These are phyloP conservation scores for Murraya koenigii DNA, from an alignment of 345 rosid species.

Conservation along the genomic window DNA sequence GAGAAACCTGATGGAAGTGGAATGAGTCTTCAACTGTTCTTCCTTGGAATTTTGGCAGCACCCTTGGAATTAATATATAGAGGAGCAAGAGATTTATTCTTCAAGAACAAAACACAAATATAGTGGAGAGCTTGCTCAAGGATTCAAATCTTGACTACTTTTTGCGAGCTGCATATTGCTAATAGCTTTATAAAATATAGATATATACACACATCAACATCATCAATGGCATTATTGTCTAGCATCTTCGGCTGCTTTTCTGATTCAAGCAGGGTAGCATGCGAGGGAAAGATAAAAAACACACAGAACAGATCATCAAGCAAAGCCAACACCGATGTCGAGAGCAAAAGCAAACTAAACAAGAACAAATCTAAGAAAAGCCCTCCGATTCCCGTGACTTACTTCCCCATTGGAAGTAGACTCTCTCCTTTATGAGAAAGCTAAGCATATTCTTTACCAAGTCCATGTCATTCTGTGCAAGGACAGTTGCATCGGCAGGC, in stretches of 20 bases:
- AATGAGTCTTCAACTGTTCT: not conserved
- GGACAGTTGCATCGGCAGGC: not conserved
- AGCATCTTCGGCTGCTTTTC: conserved; percentile 21
- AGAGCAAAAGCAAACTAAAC: not conserved
- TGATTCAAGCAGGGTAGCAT: conserved; percentile 7
- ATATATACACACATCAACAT: too few relatives aligned
- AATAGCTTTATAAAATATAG: not conserved
- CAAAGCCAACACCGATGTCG: not conserved
- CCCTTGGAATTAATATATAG: not conserved
- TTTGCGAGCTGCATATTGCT: not conserved
- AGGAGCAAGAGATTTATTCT: not conserved
- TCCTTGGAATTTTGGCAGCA: not conserved
- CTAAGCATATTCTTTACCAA: not conserved
- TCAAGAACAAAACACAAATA: not conserved
- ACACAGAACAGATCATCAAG: not conserved
- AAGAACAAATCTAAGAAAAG: conserved; percentile 9
- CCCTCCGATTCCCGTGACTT: conserved; percentile 12
- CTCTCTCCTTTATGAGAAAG: conserved; percentile 7
- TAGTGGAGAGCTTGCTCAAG: not conserved
- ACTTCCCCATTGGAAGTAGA: conserved; percentile 24
- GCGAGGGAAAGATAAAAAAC: not conserved
- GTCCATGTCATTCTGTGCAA: not conserved
- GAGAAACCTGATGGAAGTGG: not conserved
- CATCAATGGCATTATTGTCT: conserved; percentile 24
- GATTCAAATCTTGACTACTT: not conserved